Evolutionary conservation across 139 green algal species (phyloP), one percentile per base, ranked within the genome.

Genomic region (Chlamydomonas sphaeroides): DNA sequence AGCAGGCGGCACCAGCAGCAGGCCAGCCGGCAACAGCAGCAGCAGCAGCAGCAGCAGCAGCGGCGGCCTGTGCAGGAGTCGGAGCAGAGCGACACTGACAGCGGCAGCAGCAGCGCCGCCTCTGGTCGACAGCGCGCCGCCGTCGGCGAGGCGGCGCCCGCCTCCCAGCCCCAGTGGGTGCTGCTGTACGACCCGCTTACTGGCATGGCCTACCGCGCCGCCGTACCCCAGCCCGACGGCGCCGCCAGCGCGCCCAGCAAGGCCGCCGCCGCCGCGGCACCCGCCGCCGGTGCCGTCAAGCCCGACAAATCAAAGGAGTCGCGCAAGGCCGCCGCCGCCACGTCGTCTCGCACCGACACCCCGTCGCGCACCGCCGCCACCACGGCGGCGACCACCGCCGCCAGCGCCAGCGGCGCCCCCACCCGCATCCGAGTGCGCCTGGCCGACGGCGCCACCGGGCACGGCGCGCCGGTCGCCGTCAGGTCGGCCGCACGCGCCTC

Each of bases 41-140:
- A 62, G 56, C 56, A 62, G 56, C 69, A 78, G 30, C 69, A 78
- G 48, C 69, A 65, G 69, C 41, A 78, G 20, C 51, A 61, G 20
- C 51, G 14, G 14, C n/a, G 42, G 8, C 5, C 41, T n/a, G 28
- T 14, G 21, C 21, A 26, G 5, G 53, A 62, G 20, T 30, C 21
- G 53, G 28, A 73, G 38, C 15, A 73, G 66, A n/a, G 56, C 30
- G 30, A 32, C 36, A 36, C 3, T 11, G 30, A 73, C 10, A 11
- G 23, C 30, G 41, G 14, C 21, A 51, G 11, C 45, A 53, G 14
- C 45, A 10, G 11, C 45, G 45, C 45, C 14, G 11, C 11, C 45
- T 53, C 45, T n/a, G n/a, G n/a, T n/a, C n/a, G n/a, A n/a, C n/a
- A n/a, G n/a, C n/a, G n/a, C 45, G 45, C 45, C 45, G 45, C 45